Evolutionary conservation across 1,284 basidiomycete species (phyloP).

Genomic region (Xerocomus nothofagi): DNA sequence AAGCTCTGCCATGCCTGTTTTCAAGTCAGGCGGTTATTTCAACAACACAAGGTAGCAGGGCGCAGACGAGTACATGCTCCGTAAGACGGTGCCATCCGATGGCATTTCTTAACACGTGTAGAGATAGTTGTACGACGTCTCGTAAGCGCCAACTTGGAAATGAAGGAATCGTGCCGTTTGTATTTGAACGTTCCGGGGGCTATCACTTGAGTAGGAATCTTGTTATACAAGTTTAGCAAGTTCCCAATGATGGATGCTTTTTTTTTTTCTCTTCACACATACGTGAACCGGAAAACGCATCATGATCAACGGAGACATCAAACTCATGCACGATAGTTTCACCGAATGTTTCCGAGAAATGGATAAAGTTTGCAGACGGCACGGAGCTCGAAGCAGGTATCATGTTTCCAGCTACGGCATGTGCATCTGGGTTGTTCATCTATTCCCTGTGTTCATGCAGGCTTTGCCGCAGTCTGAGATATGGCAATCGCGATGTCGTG

Average conservation of each 20-base stretch:
- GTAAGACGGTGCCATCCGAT: neutral
- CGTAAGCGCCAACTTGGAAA: constrained; percentile 45
- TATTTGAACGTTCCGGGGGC: constrained; percentile 45
- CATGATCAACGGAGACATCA: constrained; percentile 51
- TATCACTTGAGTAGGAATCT: constrained; percentile 40
- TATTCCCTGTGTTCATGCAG: neutral
- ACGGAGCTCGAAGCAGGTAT: constrained; percentile 47
- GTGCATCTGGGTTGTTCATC: constrained; percentile 14
- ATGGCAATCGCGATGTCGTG: constrained; percentile 40
- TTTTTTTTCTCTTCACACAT: constrained; percentile 20
- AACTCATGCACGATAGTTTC: constrained; percentile 45
- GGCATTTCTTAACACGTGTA: neutral
- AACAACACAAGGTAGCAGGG: neutral
- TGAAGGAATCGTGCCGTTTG: constrained; percentile 48
- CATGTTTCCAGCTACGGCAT: constrained; percentile 56
- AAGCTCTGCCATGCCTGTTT: constrained; percentile 1
- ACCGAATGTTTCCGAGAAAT: constrained; percentile 42
- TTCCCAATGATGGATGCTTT: neutral
- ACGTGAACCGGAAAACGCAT: constrained; percentile 48
- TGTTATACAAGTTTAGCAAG: neutral
- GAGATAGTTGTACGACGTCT: constrained; percentile 44
- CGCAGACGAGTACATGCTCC: neutral
- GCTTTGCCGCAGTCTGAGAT: constrained; percentile 8
- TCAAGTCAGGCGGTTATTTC: constrained; percentile 2
- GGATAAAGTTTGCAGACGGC: constrained; percentile 47